Conservation (phyloP, 2,329 filamentous ascomycete species). For the Cytospora piceicola region DNA sequence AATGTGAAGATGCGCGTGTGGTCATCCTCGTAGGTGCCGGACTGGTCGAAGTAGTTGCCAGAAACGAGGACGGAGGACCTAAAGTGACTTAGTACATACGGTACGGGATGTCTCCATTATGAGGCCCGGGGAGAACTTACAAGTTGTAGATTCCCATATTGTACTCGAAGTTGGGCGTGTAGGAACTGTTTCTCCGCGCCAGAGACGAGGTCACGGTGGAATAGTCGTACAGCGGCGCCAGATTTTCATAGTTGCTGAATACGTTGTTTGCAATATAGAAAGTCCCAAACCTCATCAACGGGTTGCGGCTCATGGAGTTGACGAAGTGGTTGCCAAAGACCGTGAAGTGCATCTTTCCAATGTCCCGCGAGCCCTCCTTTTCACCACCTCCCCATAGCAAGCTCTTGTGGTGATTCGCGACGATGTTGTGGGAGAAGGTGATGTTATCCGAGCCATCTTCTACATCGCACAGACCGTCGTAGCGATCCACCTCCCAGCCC, state of each 20-base stretch:
- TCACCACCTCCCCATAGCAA: conserved; percentile 16
- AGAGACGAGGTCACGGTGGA: neutral
- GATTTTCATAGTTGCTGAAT: conserved; percentile 15
- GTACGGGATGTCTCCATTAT: no score
- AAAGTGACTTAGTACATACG: no score
- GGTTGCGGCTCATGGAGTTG: conserved; percentile 22
- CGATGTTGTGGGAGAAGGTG: conserved; percentile 19
- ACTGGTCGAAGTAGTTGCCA: conserved; percentile 22
- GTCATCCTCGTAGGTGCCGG: conserved; percentile 3
- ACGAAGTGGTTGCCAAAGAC: conserved; percentile 21
- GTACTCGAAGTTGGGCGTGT: conserved; percentile 17
- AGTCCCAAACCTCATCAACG: conserved; percentile 18
- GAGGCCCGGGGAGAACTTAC: neutral
- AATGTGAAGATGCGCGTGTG: conserved; percentile 14
- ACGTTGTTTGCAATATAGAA: conserved; percentile 19
- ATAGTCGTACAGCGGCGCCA: conserved; percentile 3
- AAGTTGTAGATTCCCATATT: conserved; percentile 19
- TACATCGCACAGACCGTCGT: conserved; percentile 13
- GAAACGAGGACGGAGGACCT: conserved; percentile 7
- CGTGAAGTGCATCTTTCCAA: conserved; percentile 18
- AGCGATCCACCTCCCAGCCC: conserved; percentile 19
- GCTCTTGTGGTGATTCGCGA: conserved; percentile 22
- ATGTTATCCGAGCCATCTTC: conserved; percentile 21
- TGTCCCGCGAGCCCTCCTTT: conserved; percentile 14
- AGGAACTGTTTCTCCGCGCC: neutral